Conservation (phyloP, 2,329 filamentous ascomycete species). For the Leptographium procerum region DNA sequence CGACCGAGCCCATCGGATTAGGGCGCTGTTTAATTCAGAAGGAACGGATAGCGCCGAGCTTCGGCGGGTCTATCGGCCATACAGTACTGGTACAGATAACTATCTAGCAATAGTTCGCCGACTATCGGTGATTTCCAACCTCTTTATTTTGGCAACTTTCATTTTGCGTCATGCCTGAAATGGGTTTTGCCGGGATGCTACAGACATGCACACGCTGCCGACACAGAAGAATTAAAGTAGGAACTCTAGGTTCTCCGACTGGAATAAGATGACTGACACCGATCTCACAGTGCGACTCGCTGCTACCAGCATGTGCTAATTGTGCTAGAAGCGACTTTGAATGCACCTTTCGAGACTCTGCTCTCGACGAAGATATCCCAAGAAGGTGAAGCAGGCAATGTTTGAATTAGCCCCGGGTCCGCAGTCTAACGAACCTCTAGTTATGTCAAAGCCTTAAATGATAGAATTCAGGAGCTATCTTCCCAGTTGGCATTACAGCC, state of each 20-base stretch:
- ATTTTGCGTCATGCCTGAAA: too few species aligned
- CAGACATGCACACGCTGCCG: constrained; percentile 5
- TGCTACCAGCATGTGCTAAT: constrained; percentile 1
- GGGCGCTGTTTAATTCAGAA: not conserved
- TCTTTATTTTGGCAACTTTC: too few species aligned
- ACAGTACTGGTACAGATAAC: not conserved
- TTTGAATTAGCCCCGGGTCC: not conserved
- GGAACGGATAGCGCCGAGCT: not conserved
- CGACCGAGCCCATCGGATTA: not conserved
- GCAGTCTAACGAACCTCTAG: not conserved
- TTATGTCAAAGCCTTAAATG: constrained; percentile 2
- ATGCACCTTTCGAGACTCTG: constrained; percentile 2
- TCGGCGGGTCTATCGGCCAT: not conserved
- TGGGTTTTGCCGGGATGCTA: not conserved
- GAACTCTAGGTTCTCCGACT: not conserved
- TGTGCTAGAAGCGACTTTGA: constrained; percentile 2
- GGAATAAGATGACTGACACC: not conserved
- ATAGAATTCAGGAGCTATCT: constrained; percentile 1
- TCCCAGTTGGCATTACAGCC: not conserved
- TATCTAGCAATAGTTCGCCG: too few species aligned
- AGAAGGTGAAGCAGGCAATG: not conserved
- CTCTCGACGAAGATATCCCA: constrained; percentile 2
- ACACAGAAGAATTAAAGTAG: not conserved
- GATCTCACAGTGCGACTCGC: constrained; percentile 1
- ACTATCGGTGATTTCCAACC: too few species aligned